Conservation (phyloP, 2,329 filamentous ascomycete genomes). For the Calonectria crousiana region DNA sequence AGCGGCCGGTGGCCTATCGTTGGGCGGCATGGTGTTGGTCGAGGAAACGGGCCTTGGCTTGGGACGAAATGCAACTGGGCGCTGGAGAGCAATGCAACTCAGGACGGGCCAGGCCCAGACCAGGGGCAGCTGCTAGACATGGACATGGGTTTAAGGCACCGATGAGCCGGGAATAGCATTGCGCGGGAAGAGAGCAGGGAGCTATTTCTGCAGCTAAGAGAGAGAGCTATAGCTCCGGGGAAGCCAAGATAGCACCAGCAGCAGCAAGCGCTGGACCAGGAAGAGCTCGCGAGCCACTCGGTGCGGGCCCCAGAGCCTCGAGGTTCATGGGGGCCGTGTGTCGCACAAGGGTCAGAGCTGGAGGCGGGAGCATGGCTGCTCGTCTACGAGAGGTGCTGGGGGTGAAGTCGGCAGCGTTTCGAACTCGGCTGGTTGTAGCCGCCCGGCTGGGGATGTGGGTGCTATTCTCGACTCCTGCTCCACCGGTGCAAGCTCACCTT, state of each 20-base stretch:
- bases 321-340: background rate
- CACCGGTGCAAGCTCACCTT: background rate
- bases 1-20: constrained; percentile 37
- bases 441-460: constrained; percentile 32
- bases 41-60: constrained; percentile 40
- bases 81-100: constrained; percentile 19
- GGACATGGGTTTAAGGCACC: constrained; percentile 5
- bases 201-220: background rate
- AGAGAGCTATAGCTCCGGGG: background rate
- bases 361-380: background rate
- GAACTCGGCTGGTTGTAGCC: constrained; percentile 35
- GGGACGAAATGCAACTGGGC: background rate
- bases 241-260: background rate
- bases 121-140: constrained; percentile 2
- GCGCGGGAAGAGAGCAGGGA: background rate
- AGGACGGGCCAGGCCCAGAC: constrained; percentile 2
- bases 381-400: background rate
- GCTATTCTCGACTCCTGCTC: constrained; percentile 13
- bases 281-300: constrained; percentile 14
- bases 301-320: constrained; percentile 1
- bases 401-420: constrained; percentile 33
- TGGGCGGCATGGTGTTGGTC: constrained; percentile 32
- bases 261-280: constrained; percentile 18
- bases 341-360: constrained; percentile 21
- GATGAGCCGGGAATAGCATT: constrained; percentile 15